Evolutionary conservation across 2,329 filamentous ascomycete species (phyloP), one percentile per base, ranked within the genome.

Genomic region (Monilinia laxa): DNA sequence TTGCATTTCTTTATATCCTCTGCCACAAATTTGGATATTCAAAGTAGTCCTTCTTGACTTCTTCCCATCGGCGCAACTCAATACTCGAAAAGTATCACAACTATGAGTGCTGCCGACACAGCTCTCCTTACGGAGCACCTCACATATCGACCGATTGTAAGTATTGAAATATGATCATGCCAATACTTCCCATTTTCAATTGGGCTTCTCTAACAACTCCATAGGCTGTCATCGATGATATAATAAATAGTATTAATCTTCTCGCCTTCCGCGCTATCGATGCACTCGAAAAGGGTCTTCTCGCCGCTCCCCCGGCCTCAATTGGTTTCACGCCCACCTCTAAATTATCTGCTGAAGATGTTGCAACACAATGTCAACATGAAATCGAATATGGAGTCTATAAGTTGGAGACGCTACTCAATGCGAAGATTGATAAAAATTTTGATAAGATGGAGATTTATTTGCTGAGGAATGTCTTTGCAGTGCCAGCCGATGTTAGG

Each of bases 231-330:
- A 90, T 99, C 75, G 95, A 99, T 85, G 94, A 98, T 80, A 93
- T 98, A 73, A 97, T 98, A 81, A 97, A 98, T 82, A 91, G 90
- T 65, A 88, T 97, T 78, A 99, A 98, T 81, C 91, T 94, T 75
- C 86, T 97, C 74, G 90, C 95, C 75, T 95, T 96, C 79, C 90
- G 90, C 77, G 93, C 92, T 64, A 88, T 97, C 74, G 91, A 92
- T 74, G 92, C 90, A 68, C 88, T 98, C 71, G 95, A 98, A 79
- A 86, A 87, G 65, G 91, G 92, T 1, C 87, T 99, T 25, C 82
- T 92, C 59, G 84, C 85, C 62, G 89, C 90, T 3, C 86, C 90
- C 1, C 90, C 93, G 0, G 83, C 88, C 35, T 84, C 87, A 18
- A 85, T 99, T 45, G 95, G 95, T n/a, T 98, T 97, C 81, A 83